phyloP scores from a whole-genome alignment of 306 rosid species.

The Fragaria nilgerrensis region DNA sequence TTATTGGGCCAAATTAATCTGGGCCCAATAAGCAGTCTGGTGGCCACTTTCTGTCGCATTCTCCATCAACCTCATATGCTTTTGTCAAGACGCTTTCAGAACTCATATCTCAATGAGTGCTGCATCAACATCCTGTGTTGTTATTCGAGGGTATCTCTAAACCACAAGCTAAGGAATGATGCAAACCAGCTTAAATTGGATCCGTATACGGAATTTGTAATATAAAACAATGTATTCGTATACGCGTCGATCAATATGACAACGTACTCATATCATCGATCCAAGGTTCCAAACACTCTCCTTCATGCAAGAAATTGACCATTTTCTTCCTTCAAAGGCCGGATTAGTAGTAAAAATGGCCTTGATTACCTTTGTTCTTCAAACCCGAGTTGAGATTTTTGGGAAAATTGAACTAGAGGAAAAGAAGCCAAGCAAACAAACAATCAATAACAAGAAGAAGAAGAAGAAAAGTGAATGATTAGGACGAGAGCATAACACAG shows the following conservation, averaged over 20 bases:
- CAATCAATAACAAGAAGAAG: background rate
- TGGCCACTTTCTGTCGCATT: background rate
- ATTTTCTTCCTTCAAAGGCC: background rate
- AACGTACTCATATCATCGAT: background rate
- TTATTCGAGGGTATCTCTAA: background rate
- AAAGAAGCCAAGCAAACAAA: background rate
- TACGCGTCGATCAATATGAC: background rate
- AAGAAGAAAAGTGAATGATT: background rate
- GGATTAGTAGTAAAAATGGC: background rate
- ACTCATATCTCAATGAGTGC: background rate
- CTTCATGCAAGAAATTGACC: background rate
- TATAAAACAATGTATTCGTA: background rate
- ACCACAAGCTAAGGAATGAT: background rate
- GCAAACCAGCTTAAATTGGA: slow-evolving; percentile 4
- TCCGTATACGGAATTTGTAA: background rate
- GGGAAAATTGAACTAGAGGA: background rate
- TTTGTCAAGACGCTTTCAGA: background rate
- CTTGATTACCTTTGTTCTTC: background rate
- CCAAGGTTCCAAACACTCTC: background rate
- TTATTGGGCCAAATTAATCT: too few relatives aligned
- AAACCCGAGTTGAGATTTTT: background rate
- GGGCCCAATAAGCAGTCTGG: background rate
- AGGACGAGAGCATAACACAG: background rate
- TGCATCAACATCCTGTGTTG: background rate
- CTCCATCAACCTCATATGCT: background rate